phyloP scores from a whole-genome alignment of 2,329 filamentous ascomycete genomes.

The Tolypocladium cylindrosporum region DNA sequence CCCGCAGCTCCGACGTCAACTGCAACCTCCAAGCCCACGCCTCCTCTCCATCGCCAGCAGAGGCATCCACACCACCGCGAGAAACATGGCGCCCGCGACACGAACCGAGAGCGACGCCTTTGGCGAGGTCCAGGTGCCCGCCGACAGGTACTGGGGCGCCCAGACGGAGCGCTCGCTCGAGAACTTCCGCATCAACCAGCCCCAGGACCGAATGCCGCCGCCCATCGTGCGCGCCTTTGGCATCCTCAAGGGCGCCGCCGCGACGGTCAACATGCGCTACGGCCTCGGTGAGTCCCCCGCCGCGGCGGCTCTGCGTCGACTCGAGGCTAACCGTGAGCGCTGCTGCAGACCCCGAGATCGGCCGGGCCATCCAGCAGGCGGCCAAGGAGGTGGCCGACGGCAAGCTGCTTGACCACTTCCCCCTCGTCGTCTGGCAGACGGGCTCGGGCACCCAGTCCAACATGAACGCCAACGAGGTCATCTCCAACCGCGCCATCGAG shows the following conservation, averaged over 20 bases:
- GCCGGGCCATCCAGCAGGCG: conserved; percentile 88
- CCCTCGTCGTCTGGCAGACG: conserved; percentile 98
- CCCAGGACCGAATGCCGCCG: conserved; percentile 94
- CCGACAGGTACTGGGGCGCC: conserved; percentile 96
- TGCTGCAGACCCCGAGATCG: conserved; percentile 56
- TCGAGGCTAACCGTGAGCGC: background rate
- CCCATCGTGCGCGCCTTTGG: conserved; percentile 89
- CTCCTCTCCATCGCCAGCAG: background rate
- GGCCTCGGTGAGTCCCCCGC: conserved; percentile 57
- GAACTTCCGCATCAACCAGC: conserved; percentile 99
- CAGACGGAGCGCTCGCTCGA: conserved; percentile 92
- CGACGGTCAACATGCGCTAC: conserved; percentile 89
- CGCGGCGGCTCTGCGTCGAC: background rate
- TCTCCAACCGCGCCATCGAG: conserved; percentile 98
- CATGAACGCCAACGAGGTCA: conserved; percentile 99
- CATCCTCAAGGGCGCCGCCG: conserved; percentile 93
- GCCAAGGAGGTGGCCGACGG: conserved; percentile 86
- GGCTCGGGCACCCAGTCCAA: conserved; percentile 98
- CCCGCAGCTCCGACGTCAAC: background rate
- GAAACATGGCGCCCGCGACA: conserved; percentile 34
- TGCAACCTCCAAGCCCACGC: background rate
- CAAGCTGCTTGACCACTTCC: conserved; percentile 95
- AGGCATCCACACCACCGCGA: conserved; percentile 8
- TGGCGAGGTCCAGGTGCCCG: conserved; percentile 85
- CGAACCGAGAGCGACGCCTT: conserved; percentile 95